A percentile compares a stretch with the other conserved stretches of the same genome.
These are phyloP conservation scores for Aspergillus asperescens DNA, from an alignment of 495 filamentous ascomycete genomes.

Conservation along the genomic window DNA sequence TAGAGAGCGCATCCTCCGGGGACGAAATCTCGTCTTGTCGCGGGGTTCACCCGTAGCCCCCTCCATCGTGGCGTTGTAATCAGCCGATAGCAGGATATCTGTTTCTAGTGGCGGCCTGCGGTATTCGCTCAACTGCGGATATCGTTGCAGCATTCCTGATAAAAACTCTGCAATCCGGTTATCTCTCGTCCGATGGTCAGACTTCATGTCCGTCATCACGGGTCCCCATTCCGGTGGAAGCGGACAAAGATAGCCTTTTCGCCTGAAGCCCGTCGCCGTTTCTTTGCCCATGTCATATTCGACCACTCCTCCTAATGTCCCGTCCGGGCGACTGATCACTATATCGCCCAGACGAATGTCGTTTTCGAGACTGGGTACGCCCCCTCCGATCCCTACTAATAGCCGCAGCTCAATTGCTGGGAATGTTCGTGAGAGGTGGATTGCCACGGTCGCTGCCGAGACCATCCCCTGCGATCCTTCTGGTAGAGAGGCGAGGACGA, in stretches of 20 bases:
- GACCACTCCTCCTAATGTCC: conserved; percentile 21
- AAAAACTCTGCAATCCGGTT: conserved; percentile 11
- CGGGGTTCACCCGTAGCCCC: neutral
- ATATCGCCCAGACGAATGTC: conserved; percentile 36
- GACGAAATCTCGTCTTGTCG: neutral
- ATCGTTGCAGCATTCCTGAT: neutral
- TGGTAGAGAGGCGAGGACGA: conserved; percentile 30
- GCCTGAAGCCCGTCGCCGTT: conserved; percentile 21
- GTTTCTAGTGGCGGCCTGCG: conserved; percentile 8
- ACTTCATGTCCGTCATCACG: conserved; percentile 20
- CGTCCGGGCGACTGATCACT: conserved; percentile 24
- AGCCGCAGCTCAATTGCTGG: conserved; percentile 19
- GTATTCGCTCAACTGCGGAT: conserved; percentile 7
- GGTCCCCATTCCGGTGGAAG: conserved; percentile 26
- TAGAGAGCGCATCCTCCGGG: neutral
- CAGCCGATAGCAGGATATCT: conserved; percentile 26
- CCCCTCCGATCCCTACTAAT: conserved; percentile 35
- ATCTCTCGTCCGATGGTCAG: conserved; percentile 10
- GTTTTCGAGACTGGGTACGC: conserved; percentile 20
- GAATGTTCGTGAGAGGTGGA: conserved; percentile 22
- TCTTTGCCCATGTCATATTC: conserved; percentile 37
- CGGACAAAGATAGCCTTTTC: conserved; percentile 29
- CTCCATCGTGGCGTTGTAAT: conserved; percentile 18
- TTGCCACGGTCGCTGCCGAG: conserved; percentile 21
- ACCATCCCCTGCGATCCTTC: conserved; percentile 19